Evolutionary conservation across 768 basidiomycete species (phyloP).

Genomic region (Cystobasidium onofrii): DNA sequence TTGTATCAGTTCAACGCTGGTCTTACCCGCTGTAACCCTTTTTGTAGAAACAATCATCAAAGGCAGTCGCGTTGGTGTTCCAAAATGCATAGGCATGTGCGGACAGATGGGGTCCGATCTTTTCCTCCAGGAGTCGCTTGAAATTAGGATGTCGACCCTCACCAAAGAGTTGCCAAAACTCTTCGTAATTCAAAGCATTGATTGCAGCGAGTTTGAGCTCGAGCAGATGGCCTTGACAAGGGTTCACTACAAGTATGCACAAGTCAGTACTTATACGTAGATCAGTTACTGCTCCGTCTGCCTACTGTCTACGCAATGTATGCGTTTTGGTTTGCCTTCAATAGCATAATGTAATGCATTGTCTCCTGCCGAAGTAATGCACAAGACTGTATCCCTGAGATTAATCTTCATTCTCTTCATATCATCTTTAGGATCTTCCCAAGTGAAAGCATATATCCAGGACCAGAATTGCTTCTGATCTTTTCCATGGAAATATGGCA

Average conservation of each 20-base stretch:
- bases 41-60: conserved; percentile 57
- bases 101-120: conserved; percentile 61
- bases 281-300: neutral
- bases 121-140: conserved; percentile 55
- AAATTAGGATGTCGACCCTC: conserved; percentile 57
- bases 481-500: conserved; percentile 45
- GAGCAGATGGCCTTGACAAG: conserved; percentile 66
- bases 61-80: conserved; percentile 54
- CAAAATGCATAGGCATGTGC: conserved; percentile 70
- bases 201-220: conserved; percentile 69
- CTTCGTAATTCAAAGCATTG: conserved; percentile 53
- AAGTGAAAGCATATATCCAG: conserved; percentile 42
- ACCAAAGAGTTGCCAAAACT: conserved; percentile 63
- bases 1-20: no score
- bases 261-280: neutral
- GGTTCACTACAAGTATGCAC: conserved; percentile 50
- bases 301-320: conserved; percentile 30
- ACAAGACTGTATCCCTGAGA: conserved; percentile 59
- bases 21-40: conserved; percentile 52
- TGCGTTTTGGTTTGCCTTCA: conserved; percentile 54
- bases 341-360: conserved; percentile 73
- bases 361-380: conserved; percentile 70
- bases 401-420: conserved; percentile 58
- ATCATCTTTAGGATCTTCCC: conserved; percentile 68
- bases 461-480: conserved; percentile 57